These are phyloP conservation scores for Hypomontagnella monticulosa DNA, from an alignment of 495 filamentous ascomycete genomes.

Conservation along the genomic window DNA sequence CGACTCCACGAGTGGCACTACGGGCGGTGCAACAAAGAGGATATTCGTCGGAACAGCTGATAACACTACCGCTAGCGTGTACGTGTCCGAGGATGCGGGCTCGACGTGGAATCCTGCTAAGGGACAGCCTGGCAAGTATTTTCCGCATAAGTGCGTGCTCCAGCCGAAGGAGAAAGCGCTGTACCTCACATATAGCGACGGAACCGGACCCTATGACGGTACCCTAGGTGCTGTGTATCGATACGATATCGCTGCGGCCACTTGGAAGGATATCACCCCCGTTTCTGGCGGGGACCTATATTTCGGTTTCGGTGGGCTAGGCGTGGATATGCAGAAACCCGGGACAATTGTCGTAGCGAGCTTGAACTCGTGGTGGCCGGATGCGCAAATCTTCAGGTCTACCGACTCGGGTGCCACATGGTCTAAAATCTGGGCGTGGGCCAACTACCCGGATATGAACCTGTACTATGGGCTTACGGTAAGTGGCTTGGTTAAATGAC, in stretches of 20 bases:
- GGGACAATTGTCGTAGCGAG: conserved; percentile 65
- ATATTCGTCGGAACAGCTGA: conserved; percentile 68
- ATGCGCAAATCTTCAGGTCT: conserved; percentile 64
- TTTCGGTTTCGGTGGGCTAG: conserved; percentile 66
- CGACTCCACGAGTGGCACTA: conserved; percentile 59
- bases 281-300: conserved; percentile 52
- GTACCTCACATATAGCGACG: conserved; percentile 66
- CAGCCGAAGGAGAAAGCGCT: conserved; percentile 63
- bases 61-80: conserved; percentile 62
- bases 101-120: conserved; percentile 60
- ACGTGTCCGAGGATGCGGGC: conserved; percentile 64
- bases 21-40: conserved; percentile 60
- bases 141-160: conserved; percentile 66
- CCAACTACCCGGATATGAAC: conserved; percentile 56
- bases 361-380: conserved; percentile 68
- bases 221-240: conserved; percentile 60
- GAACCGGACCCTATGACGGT: conserved; percentile 65
- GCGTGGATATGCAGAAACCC: conserved; percentile 63
- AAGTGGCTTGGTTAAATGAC: conserved; percentile 43
- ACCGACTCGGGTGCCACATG: conserved; percentile 64
- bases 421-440: conserved; percentile 63
- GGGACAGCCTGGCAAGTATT: conserved; percentile 59
- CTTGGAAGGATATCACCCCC: conserved; percentile 67
- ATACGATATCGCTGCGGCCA: conserved; percentile 59
- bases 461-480: conserved; percentile 55